A percentile compares a stretch with the other conserved stretches of the same genome.
These are phyloP conservation scores for Graphilbum fragrans DNA, from an alignment of 2,329 filamentous ascomycete species.

Conservation along the genomic window DNA sequence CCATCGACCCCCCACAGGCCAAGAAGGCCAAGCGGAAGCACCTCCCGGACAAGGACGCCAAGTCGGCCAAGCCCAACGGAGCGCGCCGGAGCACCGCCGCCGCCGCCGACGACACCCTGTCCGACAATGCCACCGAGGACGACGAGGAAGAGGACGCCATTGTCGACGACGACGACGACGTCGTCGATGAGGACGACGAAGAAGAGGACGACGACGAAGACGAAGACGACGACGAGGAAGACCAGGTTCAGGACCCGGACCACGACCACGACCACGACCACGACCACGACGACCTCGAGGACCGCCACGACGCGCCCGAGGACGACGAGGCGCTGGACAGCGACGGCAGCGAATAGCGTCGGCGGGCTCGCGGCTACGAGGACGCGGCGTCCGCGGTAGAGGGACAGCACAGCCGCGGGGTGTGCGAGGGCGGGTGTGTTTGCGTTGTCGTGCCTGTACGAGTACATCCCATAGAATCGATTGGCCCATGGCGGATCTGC, in stretches of 20 bases:
- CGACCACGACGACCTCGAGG: slow-evolving; percentile 31
- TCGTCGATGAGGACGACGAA: slow-evolving; percentile 23
- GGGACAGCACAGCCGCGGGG: too few species aligned
- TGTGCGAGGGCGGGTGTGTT: too few species aligned
- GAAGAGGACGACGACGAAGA: slow-evolving; percentile 26
- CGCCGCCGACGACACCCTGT: slow-evolving; percentile 33
- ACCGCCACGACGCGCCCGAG: slow-evolving; percentile 22
- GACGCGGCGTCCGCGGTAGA: too few species aligned
- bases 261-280: slow-evolving; percentile 29
- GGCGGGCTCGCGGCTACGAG: too few species aligned
- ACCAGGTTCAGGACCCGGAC: slow-evolving; percentile 27
- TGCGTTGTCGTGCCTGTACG: too few species aligned
- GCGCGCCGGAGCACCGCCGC: slow-evolving; percentile 26
- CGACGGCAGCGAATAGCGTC: slow-evolving; percentile 39
- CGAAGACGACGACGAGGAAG: slow-evolving; percentile 36
- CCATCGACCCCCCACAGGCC: slow-evolving; percentile 15
- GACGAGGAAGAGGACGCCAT: slow-evolving; percentile 16
- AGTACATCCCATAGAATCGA: too few species aligned
- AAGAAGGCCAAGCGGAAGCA: slow-evolving; percentile 26
- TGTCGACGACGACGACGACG: slow-evolving; percentile 22
- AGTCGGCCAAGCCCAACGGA: slow-evolving; percentile 21
- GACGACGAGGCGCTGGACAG: slow-evolving; percentile 53
- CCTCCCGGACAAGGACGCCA: slow-evolving; percentile 9
- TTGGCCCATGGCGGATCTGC: too few species aligned
- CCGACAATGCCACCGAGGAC: slow-evolving; percentile 20